Base-by-base conservation (phyloP, 306 rosid genomes). In the Echinosophora koreensis region DNA sequence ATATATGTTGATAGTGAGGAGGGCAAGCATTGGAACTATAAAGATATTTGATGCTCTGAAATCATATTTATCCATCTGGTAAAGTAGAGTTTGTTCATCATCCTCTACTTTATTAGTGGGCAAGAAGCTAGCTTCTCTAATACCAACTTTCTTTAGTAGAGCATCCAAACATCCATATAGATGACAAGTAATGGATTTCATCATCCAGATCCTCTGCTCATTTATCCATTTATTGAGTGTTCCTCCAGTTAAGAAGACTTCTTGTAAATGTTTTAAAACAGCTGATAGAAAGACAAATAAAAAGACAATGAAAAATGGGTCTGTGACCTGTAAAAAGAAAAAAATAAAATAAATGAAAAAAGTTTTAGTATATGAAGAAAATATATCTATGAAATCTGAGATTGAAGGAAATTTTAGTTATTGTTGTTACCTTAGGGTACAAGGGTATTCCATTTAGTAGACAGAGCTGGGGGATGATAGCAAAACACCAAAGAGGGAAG, bases 171-270 rank as follows among this genome's bases (percentile, higher is more conserved):
- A 73, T 65, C 97, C 94, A 77, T 83, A 86, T 6, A 83, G 74
- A 39, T 83, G 49, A 17, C 85, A 71, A n/a, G 91, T 87, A 11
- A 77, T 55, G 32, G 90, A 79, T 69, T 67, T 90, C 13, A 92
- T 85, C 96, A 92, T 89, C 97, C 96, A 92, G 6, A 87, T 73
- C 50, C 94, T 77, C 7, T 86, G 94, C 71, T 90, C 97, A 34
- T 87, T 87, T 52, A 86, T 62, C 89, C 89, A 86, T 28, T 82
- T 66, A 0, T 18, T 77, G 5, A 87, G 38, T 42, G 96, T 71
- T 37, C 84, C 85, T 37, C 92, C 89, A 0, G 90, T 83, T 66
- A 54, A 13, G 54, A 86, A 37, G 49, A 90, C 87, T 78, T 92
- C 94, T 3, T 51, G 66, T 34, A 84, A 78, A 68, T 86, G 87